phyloP scores from a whole-genome alignment of 2,329 filamentous ascomycete genomes.

The Endothia cerciana region DNA sequence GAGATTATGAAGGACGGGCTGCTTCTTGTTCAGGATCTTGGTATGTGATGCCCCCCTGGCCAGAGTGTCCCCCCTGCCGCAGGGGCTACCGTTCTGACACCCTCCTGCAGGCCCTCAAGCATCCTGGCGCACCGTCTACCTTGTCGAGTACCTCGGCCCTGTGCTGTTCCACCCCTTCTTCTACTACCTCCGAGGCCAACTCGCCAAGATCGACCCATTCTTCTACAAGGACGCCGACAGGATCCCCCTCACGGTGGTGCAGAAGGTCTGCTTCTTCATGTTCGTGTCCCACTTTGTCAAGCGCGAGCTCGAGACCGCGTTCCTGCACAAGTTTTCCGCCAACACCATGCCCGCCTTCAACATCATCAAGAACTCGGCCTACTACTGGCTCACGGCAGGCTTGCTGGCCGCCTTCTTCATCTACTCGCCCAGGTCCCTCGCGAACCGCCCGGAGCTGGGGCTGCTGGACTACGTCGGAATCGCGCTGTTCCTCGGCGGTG shows the following conservation, averaged over 20 bases:
- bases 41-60: slow-evolving; percentile 51
- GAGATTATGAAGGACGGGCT: slow-evolving; percentile 54
- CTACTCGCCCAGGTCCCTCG: slow-evolving; percentile 74
- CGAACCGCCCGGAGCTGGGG: slow-evolving; percentile 57
- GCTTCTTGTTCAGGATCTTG: slow-evolving; percentile 90
- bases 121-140: slow-evolving; percentile 89
- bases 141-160: slow-evolving; percentile 93
- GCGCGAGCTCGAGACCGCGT: slow-evolving; percentile 92
- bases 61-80: background rate
- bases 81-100: background rate
- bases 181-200: slow-evolving; percentile 72
- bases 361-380: slow-evolving; percentile 92
- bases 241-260: slow-evolving; percentile 63
- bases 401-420: slow-evolving; percentile 81
- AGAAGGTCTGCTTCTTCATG: slow-evolving; percentile 75
- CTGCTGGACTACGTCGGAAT: slow-evolving; percentile 68
- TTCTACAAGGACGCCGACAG: slow-evolving; percentile 49
- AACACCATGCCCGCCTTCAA: slow-evolving; percentile 91
- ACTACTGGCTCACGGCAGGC: slow-evolving; percentile 91
- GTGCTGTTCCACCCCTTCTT: slow-evolving; percentile 82
- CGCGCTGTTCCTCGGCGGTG: slow-evolving; percentile 74
- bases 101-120: slow-evolving; percentile 75
- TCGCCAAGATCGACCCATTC: slow-evolving; percentile 60
- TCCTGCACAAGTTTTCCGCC: slow-evolving; percentile 91
- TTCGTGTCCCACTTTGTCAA: slow-evolving; percentile 87